Conservation (phyloP, 75 land plant species). For the Chamaecyparis obtusa region DNA sequence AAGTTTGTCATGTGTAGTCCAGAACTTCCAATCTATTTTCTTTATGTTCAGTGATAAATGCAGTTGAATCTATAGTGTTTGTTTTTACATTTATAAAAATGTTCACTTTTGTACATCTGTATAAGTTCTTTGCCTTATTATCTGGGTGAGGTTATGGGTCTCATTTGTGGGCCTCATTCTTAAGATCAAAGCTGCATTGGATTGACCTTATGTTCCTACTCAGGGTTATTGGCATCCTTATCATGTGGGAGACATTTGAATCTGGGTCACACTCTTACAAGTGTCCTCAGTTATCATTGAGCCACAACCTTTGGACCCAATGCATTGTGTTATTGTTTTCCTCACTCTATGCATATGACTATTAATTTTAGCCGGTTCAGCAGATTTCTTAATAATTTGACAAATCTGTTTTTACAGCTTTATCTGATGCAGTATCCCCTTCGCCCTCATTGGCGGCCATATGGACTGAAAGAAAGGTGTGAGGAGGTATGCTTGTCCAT, state of each 20-base stretch:
- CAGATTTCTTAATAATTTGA: background rate
- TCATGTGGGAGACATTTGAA: background rate
- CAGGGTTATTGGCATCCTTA: background rate
- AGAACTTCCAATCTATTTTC: background rate
- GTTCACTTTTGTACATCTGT: background rate
- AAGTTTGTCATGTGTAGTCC: background rate
- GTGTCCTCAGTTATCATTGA: background rate
- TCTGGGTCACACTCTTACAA: background rate
- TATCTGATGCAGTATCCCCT: constrained; percentile 76
- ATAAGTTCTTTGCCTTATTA: background rate
- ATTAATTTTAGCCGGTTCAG: background rate
- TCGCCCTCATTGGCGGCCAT: constrained; percentile 76
- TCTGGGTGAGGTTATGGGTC: background rate
- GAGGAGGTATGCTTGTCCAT: constrained; percentile 48
- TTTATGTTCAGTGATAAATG: background rate
- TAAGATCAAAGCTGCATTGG: background rate
- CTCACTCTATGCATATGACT: background rate
- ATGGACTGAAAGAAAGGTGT: constrained; percentile 68
- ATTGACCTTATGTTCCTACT: too few relatives aligned
- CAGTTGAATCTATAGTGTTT: background rate
- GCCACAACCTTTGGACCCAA: background rate
- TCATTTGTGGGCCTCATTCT: too few relatives aligned
- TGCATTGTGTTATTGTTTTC: background rate
- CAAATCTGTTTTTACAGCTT: constrained; percentile 39
- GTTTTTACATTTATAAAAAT: background rate